These are phyloP conservation scores for Solanum boliviense DNA, from an alignment of 257 asterid species.

Conservation along the genomic window DNA sequence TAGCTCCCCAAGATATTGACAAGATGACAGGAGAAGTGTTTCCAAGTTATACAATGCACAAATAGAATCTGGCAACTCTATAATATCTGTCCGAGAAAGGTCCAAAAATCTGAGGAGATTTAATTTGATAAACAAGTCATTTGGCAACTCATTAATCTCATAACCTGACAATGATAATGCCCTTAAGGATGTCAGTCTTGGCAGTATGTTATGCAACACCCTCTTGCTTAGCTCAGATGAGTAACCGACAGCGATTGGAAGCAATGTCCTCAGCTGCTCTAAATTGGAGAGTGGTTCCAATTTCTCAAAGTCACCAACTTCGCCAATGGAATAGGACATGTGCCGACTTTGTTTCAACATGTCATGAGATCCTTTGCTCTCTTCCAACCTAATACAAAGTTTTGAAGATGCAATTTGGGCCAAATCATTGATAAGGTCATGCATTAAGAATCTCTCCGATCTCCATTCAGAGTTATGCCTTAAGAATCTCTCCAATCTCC, in stretches of 20 bases:
- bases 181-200: background rate
- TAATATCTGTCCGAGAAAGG: fast-evolving
- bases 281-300: background rate
- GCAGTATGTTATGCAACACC: background rate
- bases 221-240: fast-evolving
- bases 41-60: background rate
- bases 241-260: background rate
- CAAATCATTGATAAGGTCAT: constrained; percentile 5
- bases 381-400: background rate
- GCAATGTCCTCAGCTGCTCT: background rate
- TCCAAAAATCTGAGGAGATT: background rate
- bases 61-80: background rate
- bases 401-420: background rate
- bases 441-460: background rate
- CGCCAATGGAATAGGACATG: background rate
- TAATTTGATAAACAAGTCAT: background rate
- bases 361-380: background rate
- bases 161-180: background rate
- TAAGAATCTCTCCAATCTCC: background rate
- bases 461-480: too few relatives aligned
- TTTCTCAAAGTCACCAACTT: background rate
- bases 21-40: background rate
- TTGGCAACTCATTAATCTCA: fast-evolving
- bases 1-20: fast-evolving
- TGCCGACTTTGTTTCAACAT: background rate